Conservation (phyloP, 1,139 yeast genomes). For the Nadsonia starkeyi-henricii region DNA sequence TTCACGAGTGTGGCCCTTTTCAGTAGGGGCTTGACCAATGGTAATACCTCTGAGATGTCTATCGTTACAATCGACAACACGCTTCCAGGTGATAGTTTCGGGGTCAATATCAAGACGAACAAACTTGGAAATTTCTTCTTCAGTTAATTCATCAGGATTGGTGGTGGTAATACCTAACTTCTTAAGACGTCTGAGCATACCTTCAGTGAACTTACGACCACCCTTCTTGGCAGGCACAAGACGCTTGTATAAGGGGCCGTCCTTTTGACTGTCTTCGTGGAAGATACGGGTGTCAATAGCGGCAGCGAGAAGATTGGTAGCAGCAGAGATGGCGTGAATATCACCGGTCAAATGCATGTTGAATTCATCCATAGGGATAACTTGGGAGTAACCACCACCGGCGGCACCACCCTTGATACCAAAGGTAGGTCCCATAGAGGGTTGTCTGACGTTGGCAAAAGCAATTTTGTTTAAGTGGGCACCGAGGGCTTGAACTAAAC, state of each 20-base stretch:
- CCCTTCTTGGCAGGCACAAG: conserved; percentile 89
- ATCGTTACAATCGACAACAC: conserved; percentile 95
- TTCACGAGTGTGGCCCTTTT: conserved; percentile 73
- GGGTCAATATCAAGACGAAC: conserved; percentile 90
- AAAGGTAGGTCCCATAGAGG: conserved; percentile 97
- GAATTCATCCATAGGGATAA: conserved; percentile 98
- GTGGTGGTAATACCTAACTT: conserved; percentile 75
- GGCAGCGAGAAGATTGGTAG: conserved; percentile 89
- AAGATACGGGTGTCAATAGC: conserved; percentile 97
- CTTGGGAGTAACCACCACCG: conserved; percentile 98
- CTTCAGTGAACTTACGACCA: conserved; percentile 56
- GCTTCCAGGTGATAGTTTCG: conserved; percentile 86
- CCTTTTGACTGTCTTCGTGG: conserved; percentile 87
- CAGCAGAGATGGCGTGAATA: conserved; percentile 93
- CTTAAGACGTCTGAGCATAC: conserved; percentile 63
- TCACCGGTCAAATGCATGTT: conserved; percentile 98
- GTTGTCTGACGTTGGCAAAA: conserved; percentile 94
- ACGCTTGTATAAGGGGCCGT: conserved; percentile 72
- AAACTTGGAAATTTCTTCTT: conserved; percentile 61
- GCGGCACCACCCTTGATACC: conserved; percentile 99
- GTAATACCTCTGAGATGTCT: conserved; percentile 84
- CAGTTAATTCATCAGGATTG: conserved; percentile 71
- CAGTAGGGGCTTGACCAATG: conserved; percentile 88
- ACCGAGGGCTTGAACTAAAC: conserved; percentile 95
- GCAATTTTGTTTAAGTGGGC: conserved; percentile 80